A percentile compares a stretch with the other conserved stretches of the same genome.
Evolutionary conservation across 768 basidiomycete species (phyloP).

Genomic region (Pseudohyphozyma bogoriensis): DNA sequence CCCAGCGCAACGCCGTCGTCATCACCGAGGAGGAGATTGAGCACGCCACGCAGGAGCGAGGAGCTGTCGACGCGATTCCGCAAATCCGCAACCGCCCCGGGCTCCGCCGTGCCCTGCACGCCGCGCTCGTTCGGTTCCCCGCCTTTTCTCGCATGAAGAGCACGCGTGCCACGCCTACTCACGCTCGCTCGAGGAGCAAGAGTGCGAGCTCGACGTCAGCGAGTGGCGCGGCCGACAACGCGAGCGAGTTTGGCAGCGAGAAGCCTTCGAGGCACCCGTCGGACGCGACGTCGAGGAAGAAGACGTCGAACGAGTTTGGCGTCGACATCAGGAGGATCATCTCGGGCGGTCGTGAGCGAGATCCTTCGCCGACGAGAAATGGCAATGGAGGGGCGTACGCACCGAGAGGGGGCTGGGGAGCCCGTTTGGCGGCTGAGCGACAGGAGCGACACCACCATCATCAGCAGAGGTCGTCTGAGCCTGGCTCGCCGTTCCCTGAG

Average conservation of each 20-base stretch:
- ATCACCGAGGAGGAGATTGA: slow-evolving; percentile 69
- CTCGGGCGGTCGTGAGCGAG: slow-evolving; percentile 3
- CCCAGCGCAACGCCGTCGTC: slow-evolving; percentile 45
- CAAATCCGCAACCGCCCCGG: slow-evolving; percentile 24
- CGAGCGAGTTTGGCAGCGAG: not conserved
- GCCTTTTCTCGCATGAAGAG: slow-evolving; percentile 25
- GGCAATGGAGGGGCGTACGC: not conserved
- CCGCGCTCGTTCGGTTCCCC: slow-evolving; percentile 29
- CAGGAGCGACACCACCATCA: not conserved
- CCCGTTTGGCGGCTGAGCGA: slow-evolving; percentile 9
- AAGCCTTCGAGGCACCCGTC: slow-evolving; percentile 7
- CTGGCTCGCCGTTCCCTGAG: slow-evolving; percentile 1
- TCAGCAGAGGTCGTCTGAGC: not conserved
- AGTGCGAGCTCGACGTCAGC: slow-evolving; percentile 27
- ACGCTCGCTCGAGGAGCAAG: slow-evolving; percentile 27
- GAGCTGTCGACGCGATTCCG: slow-evolving; percentile 8
- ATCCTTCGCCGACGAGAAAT: not conserved
- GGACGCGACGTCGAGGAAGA: slow-evolving; percentile 9
- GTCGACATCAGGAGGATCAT: slow-evolving; percentile 21
- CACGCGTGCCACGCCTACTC: slow-evolving; percentile 7
- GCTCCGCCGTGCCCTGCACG: slow-evolving; percentile 31
- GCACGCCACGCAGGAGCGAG: slow-evolving; percentile 43
- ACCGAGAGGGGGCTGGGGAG: not conserved
- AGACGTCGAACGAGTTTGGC: slow-evolving; percentile 15
- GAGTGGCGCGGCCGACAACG: slow-evolving; percentile 5